A percentile compares a stretch with the other conserved stretches of the same genome.
Evolutionary conservation across 2,329 filamentous ascomycete species (phyloP).

Genomic region (Cladophialophora immunda): DNA sequence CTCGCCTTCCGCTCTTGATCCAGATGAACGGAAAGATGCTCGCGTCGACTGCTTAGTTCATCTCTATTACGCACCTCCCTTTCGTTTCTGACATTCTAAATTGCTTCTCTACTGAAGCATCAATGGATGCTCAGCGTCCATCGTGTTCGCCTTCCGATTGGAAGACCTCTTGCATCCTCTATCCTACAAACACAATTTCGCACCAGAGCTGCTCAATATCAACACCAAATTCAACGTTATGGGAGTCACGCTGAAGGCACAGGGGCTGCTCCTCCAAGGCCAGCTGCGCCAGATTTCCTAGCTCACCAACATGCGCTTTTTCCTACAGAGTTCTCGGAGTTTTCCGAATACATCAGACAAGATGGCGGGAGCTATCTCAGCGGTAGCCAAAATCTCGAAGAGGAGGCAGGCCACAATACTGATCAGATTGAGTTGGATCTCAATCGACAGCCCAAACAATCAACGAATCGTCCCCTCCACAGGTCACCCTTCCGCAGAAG

Average conservation of each 20-base stretch:
- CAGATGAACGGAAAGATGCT: not conserved
- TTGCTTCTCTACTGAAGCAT: conserved; percentile 29
- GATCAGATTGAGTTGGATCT: conserved; percentile 1
- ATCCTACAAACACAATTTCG: not conserved
- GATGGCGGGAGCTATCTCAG: not conserved
- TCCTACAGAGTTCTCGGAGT: conserved; percentile 18
- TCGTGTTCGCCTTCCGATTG: conserved; percentile 13
- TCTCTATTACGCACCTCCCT: not conserved
- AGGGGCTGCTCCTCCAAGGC: not conserved
- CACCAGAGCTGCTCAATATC: not conserved
- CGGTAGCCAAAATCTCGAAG: not conserved
- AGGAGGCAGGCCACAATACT: not conserved
- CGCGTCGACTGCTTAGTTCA: not conserved
- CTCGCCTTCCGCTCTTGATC: not conserved
- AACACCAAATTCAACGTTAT: conserved; percentile 1
- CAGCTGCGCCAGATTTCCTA: conserved; percentile 9
- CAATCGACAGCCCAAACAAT: not conserved
- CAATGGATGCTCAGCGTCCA: conserved; percentile 35
- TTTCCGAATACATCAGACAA: conserved; percentile 15
- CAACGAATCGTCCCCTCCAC: not conserved
- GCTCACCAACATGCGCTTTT: conserved; percentile 11
- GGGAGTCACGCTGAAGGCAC: not conserved
- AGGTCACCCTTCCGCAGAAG: conserved; percentile 8
- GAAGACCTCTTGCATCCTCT: not conserved
- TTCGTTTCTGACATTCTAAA: not conserved